phyloP scores from a whole-genome alignment of 2,329 filamentous ascomycete species.

The Alternaria arborescens region DNA sequence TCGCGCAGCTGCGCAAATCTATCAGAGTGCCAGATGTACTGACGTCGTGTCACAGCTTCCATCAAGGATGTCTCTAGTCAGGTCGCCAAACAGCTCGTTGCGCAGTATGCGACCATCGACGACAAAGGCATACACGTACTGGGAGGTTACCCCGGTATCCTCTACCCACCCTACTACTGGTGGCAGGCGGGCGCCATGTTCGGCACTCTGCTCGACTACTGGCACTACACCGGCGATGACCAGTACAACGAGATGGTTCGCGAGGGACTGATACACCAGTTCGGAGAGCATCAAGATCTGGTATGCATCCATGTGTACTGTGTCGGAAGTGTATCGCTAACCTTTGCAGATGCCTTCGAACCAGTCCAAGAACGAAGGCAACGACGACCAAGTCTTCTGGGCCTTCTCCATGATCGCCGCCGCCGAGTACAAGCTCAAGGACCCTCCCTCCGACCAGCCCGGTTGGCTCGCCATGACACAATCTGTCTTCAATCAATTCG shows the following conservation, averaged over 20 bases:
- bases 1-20: background rate
- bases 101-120: conserved; percentile 60
- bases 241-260: conserved; percentile 74
- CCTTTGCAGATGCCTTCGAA: conserved; percentile 42
- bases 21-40: background rate
- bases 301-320: conserved; percentile 18
- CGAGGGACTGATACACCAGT: conserved; percentile 53
- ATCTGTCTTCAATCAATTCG: conserved; percentile 51
- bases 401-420: conserved; percentile 65
- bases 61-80: conserved; percentile 58
- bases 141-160: conserved; percentile 54
- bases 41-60: conserved; percentile 45
- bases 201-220: conserved; percentile 79
- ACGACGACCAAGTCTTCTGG: conserved; percentile 68
- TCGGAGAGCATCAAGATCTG: conserved; percentile 41
- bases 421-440: conserved; percentile 60
- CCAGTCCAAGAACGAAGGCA: conserved; percentile 56
- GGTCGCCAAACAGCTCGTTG: conserved; percentile 60
- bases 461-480: conserved; percentile 56
- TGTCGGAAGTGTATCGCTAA: conserved; percentile 1
- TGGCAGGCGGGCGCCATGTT: conserved; percentile 80
- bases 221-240: conserved; percentile 80
- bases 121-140: conserved; percentile 53
- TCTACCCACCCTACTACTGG: conserved; percentile 65
- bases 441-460: conserved; percentile 51